Base-by-base conservation (phyloP, 129 eudicot genomes). In the Lactuca saligna region DNA sequence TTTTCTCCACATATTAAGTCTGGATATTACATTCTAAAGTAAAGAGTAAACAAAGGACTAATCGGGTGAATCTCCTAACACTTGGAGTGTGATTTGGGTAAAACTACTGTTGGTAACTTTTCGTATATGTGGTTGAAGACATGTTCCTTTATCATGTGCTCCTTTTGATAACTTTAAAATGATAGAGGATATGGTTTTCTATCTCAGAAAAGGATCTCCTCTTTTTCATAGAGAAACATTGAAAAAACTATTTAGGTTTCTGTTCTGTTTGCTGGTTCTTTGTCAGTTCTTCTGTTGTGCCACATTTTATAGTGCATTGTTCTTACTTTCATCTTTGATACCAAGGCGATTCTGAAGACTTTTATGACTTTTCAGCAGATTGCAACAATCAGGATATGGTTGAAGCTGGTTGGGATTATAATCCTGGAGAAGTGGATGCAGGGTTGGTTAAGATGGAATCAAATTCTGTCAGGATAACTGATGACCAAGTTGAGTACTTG, bases 401-500 rank as follows among this genome's bases (percentile, higher is more conserved):
- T 68, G 59, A 77, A 25, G 41, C 57, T n/a, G 57, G 82, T 33
- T 70, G 71, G 61, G 75, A 75, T 59, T 58, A 66, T 49, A 78
- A 62, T 56, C 75, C 57, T 61, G 83, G 71, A 44, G 84, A 83
- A 71, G 74, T 76, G 38, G 82, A 72, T 73, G 63, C 72, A 63
- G 79, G 73, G 37, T 39, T 60, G 48, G 62, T 78, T 50, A 75
- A 72, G 31, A 37, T 72, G 70, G 85, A 77, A 71, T 63, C 75
- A 54, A 38, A 69, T 35, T 37, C 57, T 3, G 41, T 49, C 57
- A 60, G 42, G 57, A 67, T 10, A 7, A 49, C 57, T 51, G 53
- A 56, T 63, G 75, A 65, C 14, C 65, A 63, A 63, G 39, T 48
- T 20, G 82, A 69, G 34, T 25, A 14, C 33, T 58, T 69, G 12